A percentile compares a stretch with the other conserved stretches of the same genome.
phyloP scores from a whole-genome alignment of 1,284 basidiomycete species.

The Sutorius eximius region DNA sequence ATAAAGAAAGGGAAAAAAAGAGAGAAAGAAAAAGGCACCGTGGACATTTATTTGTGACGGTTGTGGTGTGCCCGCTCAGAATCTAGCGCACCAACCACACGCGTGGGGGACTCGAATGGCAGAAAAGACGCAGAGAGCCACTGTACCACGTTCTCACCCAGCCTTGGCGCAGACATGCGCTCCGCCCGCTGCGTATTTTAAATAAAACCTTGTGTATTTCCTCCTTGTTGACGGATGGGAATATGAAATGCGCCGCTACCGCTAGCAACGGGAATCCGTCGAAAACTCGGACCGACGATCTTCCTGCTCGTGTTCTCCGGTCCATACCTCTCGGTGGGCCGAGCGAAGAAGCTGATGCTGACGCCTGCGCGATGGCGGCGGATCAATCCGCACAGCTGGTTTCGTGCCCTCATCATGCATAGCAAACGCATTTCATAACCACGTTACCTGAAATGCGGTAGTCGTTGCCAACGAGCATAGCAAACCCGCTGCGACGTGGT shows the following conservation, averaged over 20 bases:
- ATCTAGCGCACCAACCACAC: conserved; percentile 2
- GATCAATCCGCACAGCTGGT: conserved; percentile 14
- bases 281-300: conserved; percentile 1
- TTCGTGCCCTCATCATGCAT: not conserved
- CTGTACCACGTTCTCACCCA: conserved; percentile 26
- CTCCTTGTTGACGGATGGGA: conserved; percentile 1
- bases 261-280: not conserved
- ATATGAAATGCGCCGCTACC: not conserved
- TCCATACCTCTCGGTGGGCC: conserved; percentile 1
- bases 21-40: conserved; percentile 1
- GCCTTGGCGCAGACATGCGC: not conserved
- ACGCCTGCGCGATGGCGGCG: conserved; percentile 19
- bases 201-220: not conserved
- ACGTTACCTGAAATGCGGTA: not conserved
- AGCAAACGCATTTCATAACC: not conserved
- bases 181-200: not conserved
- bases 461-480: not conserved
- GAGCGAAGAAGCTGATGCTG: not conserved
- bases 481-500: not conserved
- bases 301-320: conserved; percentile 1
- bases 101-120: conserved; percentile 31
- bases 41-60: conserved; percentile 17
- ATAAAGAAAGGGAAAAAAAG: not conserved
- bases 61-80: conserved; percentile 5
- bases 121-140: conserved; percentile 31